phyloP scores from a whole-genome alignment of 495 filamentous ascomycete genomes.

The Hypoxylon cercidicola region DNA sequence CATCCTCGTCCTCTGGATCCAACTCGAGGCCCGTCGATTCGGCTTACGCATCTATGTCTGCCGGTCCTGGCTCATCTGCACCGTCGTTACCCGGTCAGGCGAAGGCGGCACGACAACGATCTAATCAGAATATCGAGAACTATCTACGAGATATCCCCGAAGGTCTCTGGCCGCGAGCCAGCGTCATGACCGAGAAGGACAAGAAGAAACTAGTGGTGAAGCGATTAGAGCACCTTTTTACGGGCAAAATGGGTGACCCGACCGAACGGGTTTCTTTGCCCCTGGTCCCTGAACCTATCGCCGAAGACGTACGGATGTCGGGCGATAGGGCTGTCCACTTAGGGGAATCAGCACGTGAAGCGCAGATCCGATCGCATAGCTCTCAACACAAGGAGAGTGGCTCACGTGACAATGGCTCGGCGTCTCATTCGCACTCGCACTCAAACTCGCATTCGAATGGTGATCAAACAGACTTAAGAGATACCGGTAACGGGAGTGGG shows the following conservation, averaged over 20 bases:
- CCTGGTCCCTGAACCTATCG: conserved; percentile 58
- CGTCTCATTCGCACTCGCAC: conserved; percentile 38
- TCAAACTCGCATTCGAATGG: conserved; percentile 53
- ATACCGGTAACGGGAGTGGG: conserved; percentile 51
- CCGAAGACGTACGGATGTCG: conserved; percentile 66
- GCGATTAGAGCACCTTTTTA: conserved; percentile 79
- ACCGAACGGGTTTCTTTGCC: conserved; percentile 38
- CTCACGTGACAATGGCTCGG: conserved; percentile 42
- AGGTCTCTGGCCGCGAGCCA: conserved; percentile 63
- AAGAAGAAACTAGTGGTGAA: conserved; percentile 78
- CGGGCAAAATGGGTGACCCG: conserved; percentile 66
- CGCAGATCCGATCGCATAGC: conserved; percentile 48
- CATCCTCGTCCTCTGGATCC: conserved; percentile 63
- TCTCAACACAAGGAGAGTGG: conserved; percentile 43
- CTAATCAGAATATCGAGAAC: conserved; percentile 64
- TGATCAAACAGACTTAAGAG: conserved; percentile 52
- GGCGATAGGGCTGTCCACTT: conserved; percentile 35
- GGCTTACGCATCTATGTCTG: conserved; percentile 78
- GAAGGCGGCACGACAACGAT: conserved; percentile 40
- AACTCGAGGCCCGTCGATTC: conserved; percentile 71
- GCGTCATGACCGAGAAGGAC: conserved; percentile 68
- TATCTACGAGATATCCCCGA: conserved; percentile 71
- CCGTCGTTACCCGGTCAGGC: conserved; percentile 44
- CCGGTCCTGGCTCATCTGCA: conserved; percentile 56
- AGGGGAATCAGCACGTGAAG: conserved; percentile 50